These are phyloP conservation scores for Metschnikowia cerradonensis DNA, from an alignment of 805 yeast species.

Conservation along the genomic window DNA sequence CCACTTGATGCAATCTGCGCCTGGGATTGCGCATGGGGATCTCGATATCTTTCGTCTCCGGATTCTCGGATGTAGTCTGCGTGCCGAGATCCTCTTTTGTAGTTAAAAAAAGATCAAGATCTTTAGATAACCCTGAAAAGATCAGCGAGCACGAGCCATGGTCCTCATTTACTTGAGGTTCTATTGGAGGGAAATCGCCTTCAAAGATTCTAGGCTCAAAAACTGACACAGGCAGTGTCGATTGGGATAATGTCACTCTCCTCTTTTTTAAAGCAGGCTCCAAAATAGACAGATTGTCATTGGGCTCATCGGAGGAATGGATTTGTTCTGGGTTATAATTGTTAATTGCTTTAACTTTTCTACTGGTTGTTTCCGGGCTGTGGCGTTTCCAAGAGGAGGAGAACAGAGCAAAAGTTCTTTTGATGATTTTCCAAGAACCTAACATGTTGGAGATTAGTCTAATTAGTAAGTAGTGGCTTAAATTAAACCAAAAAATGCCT, in stretches of 20 bases:
- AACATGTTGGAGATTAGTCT: neutral
- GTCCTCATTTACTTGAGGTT: neutral
- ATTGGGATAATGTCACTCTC: neutral
- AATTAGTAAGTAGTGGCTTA: neutral
- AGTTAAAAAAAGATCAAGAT: neutral
- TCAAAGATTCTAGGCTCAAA: neutral
- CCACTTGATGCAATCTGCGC: slow-evolving; percentile 1
- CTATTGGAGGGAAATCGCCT: neutral
- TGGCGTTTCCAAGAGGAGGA: slow-evolving; percentile 3
- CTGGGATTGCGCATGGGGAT: slow-evolving; percentile 2
- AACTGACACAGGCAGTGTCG: neutral
- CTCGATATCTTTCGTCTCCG: neutral
- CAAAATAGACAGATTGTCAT: neutral
- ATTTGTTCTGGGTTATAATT: neutral
- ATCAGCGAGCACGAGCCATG: neutral
- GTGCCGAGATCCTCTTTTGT: neutral
- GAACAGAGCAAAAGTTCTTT: slow-evolving; percentile 10
- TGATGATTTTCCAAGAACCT: slow-evolving; percentile 11
- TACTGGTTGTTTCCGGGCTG: neutral
- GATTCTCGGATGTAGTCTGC: neutral
- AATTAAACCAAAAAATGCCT: neutral
- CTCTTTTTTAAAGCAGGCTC: slow-evolving; percentile 1
- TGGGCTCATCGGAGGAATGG: neutral
- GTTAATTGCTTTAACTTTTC: neutral
- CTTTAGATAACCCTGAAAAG: neutral